Evolutionary conservation across 768 basidiomycete species (phyloP).

Genomic region (Auricularia auricula-judae): DNA sequence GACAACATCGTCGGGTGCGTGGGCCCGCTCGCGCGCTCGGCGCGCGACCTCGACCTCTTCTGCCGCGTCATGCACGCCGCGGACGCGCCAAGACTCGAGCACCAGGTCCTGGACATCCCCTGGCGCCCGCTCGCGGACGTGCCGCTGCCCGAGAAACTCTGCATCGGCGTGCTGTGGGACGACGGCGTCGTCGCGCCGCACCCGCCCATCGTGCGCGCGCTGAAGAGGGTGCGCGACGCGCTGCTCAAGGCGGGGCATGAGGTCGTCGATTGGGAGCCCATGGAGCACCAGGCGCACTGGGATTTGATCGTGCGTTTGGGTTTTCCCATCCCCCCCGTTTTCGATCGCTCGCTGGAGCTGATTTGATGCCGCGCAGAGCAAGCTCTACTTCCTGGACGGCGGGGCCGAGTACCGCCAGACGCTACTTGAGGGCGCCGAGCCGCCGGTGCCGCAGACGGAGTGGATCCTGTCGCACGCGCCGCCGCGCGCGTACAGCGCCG

Average conservation of each 20-base stretch:
- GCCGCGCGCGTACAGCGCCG: conserved; percentile 26
- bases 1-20: conserved; percentile 38
- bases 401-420: conserved; percentile 34
- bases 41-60: conserved; percentile 38
- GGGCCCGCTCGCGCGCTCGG: conserved; percentile 38
- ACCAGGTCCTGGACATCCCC: conserved; percentile 37
- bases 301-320: conserved; percentile 31
- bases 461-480: conserved; percentile 34
- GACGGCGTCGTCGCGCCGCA: conserved; percentile 40
- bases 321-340: too few species aligned
- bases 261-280: conserved; percentile 37
- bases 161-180: conserved; percentile 38
- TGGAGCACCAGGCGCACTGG: conserved; percentile 34
- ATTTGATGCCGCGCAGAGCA: conserved; percentile 17
- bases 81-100: conserved; percentile 36
- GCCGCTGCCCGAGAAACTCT: conserved; percentile 29
- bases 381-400: conserved; percentile 40
- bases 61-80: conserved; percentile 34
- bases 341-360: too few species aligned
- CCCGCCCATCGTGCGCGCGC: conserved; percentile 33
- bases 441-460: conserved; percentile 28
- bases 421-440: conserved; percentile 22
- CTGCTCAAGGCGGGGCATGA: conserved; percentile 37
- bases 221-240: conserved; percentile 25
- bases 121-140: conserved; percentile 28